Percentiles rank a stretch among this genome's conserved stretches.
phyloP scores from a whole-genome alignment of 331 rosid genomes.

The Saraca asoca region DNA sequence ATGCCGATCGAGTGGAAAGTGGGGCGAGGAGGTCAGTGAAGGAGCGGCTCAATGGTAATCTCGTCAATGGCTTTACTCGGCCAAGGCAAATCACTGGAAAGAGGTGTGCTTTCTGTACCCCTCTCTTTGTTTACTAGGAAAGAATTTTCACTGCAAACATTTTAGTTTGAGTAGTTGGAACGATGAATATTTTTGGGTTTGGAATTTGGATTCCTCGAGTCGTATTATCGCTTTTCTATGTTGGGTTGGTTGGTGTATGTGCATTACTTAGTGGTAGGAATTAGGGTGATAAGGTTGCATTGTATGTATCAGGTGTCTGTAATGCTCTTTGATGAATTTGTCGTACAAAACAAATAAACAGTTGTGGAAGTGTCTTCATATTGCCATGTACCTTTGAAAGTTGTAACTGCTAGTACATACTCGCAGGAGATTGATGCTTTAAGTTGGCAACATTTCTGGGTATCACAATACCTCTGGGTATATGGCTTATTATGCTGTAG shows the following conservation, averaged over 20 bases:
- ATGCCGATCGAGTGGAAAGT: slow-evolving; percentile 85
- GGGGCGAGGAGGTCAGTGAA: slow-evolving; percentile 73
- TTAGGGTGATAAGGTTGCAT: background rate
- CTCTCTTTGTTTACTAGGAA: background rate
- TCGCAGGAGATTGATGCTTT: background rate
- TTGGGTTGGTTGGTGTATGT: background rate
- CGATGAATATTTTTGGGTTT: background rate
- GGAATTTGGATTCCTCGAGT: background rate
- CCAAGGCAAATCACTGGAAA: slow-evolving; percentile 70
- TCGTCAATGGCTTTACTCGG: slow-evolving; percentile 44
- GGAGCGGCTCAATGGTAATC: slow-evolving; percentile 84
- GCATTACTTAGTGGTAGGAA: background rate
- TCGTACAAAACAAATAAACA: background rate
- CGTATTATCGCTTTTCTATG: background rate
- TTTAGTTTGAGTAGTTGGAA: background rate
- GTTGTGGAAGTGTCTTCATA: background rate
- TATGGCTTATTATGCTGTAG: background rate
- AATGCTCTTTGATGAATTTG: background rate
- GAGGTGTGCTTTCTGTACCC: slow-evolving; percentile 51
- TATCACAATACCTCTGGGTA: no score
- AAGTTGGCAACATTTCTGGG: background rate
- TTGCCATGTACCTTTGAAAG: background rate
- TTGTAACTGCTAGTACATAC: background rate
- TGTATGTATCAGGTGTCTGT: background rate
- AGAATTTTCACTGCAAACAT: background rate